phyloP scores from a whole-genome alignment of 1,139 yeast species.

The Meyerozyma sp. region DNA sequence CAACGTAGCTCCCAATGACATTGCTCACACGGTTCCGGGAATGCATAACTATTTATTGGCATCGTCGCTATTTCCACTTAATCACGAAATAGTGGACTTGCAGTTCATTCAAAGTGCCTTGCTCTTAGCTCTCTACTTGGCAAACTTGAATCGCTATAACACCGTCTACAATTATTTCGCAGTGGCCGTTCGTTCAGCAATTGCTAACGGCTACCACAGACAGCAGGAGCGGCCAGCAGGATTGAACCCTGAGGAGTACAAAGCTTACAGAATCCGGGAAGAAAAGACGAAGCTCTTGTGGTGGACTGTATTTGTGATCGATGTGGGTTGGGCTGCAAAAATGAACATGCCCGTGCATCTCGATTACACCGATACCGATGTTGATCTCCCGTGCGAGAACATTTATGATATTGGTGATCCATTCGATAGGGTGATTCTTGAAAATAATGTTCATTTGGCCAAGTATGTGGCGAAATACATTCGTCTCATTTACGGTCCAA shows the following conservation, averaged over 20 bases:
- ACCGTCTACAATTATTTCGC: constrained; percentile 48
- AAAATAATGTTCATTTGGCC: constrained; percentile 36
- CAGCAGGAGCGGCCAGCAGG: constrained; percentile 15
- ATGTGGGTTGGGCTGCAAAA: constrained; percentile 47
- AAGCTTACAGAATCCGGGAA: constrained; percentile 4
- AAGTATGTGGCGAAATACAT: constrained; percentile 32
- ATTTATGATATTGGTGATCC: constrained; percentile 23
- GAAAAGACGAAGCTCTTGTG: constrained; percentile 45
- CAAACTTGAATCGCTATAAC: constrained; percentile 44
- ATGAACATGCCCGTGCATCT: constrained; percentile 42
- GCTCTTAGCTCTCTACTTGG: constrained; percentile 41
- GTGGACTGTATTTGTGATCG: constrained; percentile 52
- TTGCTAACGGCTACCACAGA: constrained; percentile 42
- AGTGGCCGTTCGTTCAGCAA: constrained; percentile 42
- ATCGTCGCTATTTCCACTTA: constrained; percentile 32
- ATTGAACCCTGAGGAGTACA: background rate
- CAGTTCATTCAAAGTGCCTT: constrained; percentile 42
- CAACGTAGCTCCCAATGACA: constrained; percentile 3
- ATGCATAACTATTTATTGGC: constrained; percentile 35
- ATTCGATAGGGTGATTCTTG: constrained; percentile 28
- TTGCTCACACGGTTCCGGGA: constrained; percentile 24
- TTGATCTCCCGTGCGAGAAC: constrained; percentile 39
- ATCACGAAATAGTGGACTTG: constrained; percentile 35
- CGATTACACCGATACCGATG: constrained; percentile 46
- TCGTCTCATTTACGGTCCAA: constrained; percentile 31